These are phyloP conservation scores for Toxicodendron radicans DNA, from an alignment of 345 rosid genomes.

Conservation along the genomic window DNA sequence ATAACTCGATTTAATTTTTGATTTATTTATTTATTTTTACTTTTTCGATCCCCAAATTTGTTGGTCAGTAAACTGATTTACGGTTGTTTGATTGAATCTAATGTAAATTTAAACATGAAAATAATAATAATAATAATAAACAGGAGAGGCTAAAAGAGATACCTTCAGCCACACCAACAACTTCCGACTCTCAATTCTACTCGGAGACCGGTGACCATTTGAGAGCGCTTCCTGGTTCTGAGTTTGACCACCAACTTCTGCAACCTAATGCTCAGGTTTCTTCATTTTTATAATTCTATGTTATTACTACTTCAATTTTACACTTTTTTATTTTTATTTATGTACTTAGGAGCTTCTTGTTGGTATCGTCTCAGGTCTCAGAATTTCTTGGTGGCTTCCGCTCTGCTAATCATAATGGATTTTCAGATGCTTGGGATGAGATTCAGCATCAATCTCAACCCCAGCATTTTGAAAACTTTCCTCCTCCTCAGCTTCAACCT, in stretches of 20 bases:
- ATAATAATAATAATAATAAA: neutral
- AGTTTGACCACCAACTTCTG: constrained; percentile 60
- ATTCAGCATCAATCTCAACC: constrained; percentile 48
- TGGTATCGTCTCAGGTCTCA: constrained; percentile 49
- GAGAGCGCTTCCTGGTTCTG: constrained; percentile 82
- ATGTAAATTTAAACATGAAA: too few relatives aligned
- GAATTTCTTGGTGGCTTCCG: constrained; percentile 74
- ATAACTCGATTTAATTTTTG: neutral
- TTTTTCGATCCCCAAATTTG: neutral
- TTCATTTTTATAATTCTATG: neutral
- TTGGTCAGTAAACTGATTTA: too few relatives aligned
- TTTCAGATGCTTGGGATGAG: constrained; percentile 86
- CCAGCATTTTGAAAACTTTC: constrained; percentile 47
- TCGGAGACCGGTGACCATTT: constrained; percentile 43
- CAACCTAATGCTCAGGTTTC: constrained; percentile 69
- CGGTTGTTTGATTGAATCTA: neutral
- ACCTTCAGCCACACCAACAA: constrained; percentile 51
- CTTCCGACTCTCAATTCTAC: constrained; percentile 52
- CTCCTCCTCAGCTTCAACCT: constrained; percentile 48
- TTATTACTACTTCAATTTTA: neutral
- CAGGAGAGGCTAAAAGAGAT: constrained; percentile 91
- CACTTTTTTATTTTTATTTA: neutral
- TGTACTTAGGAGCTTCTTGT: too few relatives aligned
- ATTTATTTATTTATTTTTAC: constrained; percentile 11
- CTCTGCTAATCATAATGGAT: constrained; percentile 64